Evolutionary conservation across 305 asterid genomes (phyloP), one percentile per base, ranked within the genome.

Genomic region (Solanum hybrid): DNA sequence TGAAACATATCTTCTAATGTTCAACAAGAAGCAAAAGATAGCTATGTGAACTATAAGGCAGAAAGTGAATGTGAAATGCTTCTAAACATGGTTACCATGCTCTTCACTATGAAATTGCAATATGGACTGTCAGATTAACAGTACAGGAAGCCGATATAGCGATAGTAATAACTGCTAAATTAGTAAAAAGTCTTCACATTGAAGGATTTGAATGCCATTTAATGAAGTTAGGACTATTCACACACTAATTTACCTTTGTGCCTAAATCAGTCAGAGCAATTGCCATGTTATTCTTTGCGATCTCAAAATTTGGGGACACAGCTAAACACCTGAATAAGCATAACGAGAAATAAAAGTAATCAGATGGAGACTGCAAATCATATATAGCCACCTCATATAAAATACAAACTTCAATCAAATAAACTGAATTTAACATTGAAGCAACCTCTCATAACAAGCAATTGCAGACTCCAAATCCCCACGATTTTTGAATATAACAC

Each of bases 221-320:
- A 45, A 84, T 51, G 41, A 84, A 84, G 75, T 84, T 17, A 31
- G 73, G 39, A 45, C 75, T 84, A 14, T 84, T 51, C 75, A 29
- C 75, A 51, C 3, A 84, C 88, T 45, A 83, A 86, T 86, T 79
- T 88, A 98, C 99, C 99, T 98, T 98, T 87, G 99, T 98, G 94
- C 99, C 99, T 89, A 98, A 95, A 95, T 98, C 99, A 87, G 99
- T 98, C 90, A 98, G 93, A 86, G 99, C 99, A 92, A 98, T 98
- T 90, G 99, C 98, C 99, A 98, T 98, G 95, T 98, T 98, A 91
- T 97, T 98, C 94, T 98, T 98, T 57, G 99, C 99, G 81, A 98
- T 98, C 96, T 98, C 99, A 92, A 98, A 98, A 93, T 98, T 98
- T n/a, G 98, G 99, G 90, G 99, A 98, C 91, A 98, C 99, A 75